Base-by-base conservation (phyloP, 2,329 filamentous ascomycete species). In the Rugonectria rugulosa region DNA sequence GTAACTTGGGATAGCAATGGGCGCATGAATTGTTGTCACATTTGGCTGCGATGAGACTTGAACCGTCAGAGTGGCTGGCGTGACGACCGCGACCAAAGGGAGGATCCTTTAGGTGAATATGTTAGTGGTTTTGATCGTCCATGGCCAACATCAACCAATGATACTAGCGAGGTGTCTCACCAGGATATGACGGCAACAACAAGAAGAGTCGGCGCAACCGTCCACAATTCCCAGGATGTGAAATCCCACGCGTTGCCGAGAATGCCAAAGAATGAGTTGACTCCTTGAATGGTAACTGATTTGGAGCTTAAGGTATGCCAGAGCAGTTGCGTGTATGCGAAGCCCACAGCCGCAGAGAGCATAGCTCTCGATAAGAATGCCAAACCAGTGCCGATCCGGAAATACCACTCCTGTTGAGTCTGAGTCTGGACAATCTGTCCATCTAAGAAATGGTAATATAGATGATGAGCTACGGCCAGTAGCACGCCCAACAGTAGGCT, bases 341-440 rank as follows among this genome's bases (percentile, higher is more conserved):
- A 26, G 0, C 57, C 44, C 2, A 42, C 47, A 0, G 57, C 43
- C 1, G 57, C 59, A 0, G 59, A 53, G 3, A 61, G 11, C 0
- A 38, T 4, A 1, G 59, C 23, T 8, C 47, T 15, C 0, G 27
- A 21, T 0, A 61, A 21, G 5, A 61, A 60, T 1, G 59, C 57
- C 1, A 60, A 17, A 2, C 59, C 59, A 0, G 57, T 61, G 1
- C 59, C 59, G 0, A 60, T 20, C 8, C 59, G 57, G 1, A 60
- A 5, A 5, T 37, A 57, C 57, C 59, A 61, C n/a, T 60, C 57
- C 24, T 61, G 59, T 1, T 60, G 59, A 0, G 14, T 34, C 0
- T 53, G 37, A 3, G 9, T 54, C 12, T 36, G 15, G 3, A 57
- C 20, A 0, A 60, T 24, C 1, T 26, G 17, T 0, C 20, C 15